Conservation (phyloP, 2,329 filamentous ascomycete genomes). For the Saccharata proteae region DNA sequence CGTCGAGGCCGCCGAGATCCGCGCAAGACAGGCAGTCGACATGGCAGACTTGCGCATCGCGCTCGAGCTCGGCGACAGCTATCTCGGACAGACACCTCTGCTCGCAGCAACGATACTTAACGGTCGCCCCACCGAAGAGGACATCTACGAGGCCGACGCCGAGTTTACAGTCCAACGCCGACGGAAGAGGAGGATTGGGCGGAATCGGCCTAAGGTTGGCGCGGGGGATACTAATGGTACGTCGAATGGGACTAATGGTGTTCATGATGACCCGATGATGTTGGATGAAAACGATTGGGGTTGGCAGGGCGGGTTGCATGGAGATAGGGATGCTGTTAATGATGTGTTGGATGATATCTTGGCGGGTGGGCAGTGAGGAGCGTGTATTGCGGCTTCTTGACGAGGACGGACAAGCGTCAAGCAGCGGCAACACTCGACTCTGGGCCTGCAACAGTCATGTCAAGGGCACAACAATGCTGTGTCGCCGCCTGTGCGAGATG, state of each 20-base stretch:
- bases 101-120: constrained; percentile 55
- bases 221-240: no score
- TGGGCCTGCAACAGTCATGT: no score
- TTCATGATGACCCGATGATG: constrained; percentile 22
- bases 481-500: no score
- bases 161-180: no score
- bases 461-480: no score
- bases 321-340: constrained; percentile 18
- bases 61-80: constrained; percentile 61
- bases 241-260: no score
- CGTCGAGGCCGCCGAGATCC: constrained; percentile 64
- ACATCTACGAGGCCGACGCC: constrained; percentile 10
- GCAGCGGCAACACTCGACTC: no score
- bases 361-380: constrained; percentile 6
- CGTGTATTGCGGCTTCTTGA: no score
- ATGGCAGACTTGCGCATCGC: constrained; percentile 70
- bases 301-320: constrained; percentile 25
- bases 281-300: constrained; percentile 23
- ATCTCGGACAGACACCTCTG: constrained; percentile 66
- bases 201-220: no score
- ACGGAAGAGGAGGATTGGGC: no score
- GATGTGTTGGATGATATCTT: constrained; percentile 8
- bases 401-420: no score
- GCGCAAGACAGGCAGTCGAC: constrained; percentile 57
- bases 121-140: constrained; percentile 53